Base-by-base conservation (phyloP, 805 yeast species). In the Ogataea nitratoaversa region DNA sequence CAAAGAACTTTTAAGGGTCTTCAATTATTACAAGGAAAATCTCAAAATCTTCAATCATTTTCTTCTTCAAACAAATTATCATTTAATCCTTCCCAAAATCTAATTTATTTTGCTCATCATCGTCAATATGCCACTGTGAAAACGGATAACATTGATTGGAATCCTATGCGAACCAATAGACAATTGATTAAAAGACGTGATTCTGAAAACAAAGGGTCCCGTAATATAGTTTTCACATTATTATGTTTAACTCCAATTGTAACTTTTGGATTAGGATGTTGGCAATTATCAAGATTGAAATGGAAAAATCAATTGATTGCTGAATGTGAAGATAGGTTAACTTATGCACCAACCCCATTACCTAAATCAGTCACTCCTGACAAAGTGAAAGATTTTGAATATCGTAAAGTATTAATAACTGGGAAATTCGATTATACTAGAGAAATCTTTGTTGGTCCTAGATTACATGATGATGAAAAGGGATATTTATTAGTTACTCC, bases 391-490 rank as follows among this genome's bases (percentile, higher is more conserved):
- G 84, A 84, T 43, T 83, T 87, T 63, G 95, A 90, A 53, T 91
- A 82, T 59, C 74, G 97, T 41, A 72, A 83, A 48, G 90, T 91
- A 32, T 67, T 71, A n/a, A 63, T 85, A 11, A 78, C 72, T 37
- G 99, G 99, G 1, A 72, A 70, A 40, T 93, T 83, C 58, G 82
- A 85, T 49, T 90, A 93, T 54, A 77, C 79, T 12, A 79, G 89
- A 55, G 99, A 93, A 60, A 78, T 89, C 65, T 84, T 86, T 54
- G 87, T 93, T 38, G 98, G 98, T 0, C 98, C 99, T 5, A 73
- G 96, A 48, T 69, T 84, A 36, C 71, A 72, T 48, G 80, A 87
- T 46, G 87, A 82, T 33, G 72, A 71, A 4, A 74, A 79, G 41
- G 99, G 99, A 1, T 93, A 86, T 60, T 64, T 76, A 19, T 72